Percentiles rank a stretch among this genome's conserved stretches.
Evolutionary conservation across 176 grass and related monocot species (phyloP).

Genomic region (Phragmites australis): DNA sequence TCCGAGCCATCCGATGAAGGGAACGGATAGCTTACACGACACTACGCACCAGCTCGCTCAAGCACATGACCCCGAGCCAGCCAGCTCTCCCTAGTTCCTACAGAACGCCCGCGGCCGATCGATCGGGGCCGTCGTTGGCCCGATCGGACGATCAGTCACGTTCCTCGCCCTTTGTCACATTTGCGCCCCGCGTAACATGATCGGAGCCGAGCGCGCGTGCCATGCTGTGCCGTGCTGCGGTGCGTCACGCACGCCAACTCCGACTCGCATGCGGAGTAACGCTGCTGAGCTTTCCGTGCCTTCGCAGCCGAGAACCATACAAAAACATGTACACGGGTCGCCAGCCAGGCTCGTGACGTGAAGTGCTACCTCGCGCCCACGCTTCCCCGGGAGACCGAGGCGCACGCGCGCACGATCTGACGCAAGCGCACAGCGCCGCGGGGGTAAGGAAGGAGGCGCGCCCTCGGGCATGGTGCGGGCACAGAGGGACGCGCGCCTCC

Average conservation of each 20-base stretch:
- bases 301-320: neutral
- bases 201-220: neutral
- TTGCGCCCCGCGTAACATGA: neutral
- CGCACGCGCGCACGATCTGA: neutral
- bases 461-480: too few relatives aligned
- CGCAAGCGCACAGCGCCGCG: neutral
- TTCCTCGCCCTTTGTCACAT: too few relatives aligned
- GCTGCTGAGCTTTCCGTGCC: neutral
- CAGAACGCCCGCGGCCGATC: neutral
- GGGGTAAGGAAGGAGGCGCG: neutral
- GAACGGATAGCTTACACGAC: neutral
- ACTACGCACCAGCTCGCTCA: neutral
- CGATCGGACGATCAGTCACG: too few relatives aligned
- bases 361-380: neutral
- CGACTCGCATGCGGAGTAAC: conserved; percentile 15
- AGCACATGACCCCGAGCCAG: neutral
- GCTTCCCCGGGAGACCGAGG: neutral
- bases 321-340: neutral
- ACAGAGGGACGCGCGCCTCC: neutral
- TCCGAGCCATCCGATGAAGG: neutral
- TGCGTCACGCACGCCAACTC: neutral
- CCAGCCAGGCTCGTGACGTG: neutral
- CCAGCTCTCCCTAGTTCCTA: neutral
- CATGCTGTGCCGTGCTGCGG: neutral
- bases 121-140: neutral